Evolutionary conservation across 1,284 basidiomycete genomes (phyloP), one percentile per base, ranked within the genome.

Genomic region (Boletus semigastroideus): DNA sequence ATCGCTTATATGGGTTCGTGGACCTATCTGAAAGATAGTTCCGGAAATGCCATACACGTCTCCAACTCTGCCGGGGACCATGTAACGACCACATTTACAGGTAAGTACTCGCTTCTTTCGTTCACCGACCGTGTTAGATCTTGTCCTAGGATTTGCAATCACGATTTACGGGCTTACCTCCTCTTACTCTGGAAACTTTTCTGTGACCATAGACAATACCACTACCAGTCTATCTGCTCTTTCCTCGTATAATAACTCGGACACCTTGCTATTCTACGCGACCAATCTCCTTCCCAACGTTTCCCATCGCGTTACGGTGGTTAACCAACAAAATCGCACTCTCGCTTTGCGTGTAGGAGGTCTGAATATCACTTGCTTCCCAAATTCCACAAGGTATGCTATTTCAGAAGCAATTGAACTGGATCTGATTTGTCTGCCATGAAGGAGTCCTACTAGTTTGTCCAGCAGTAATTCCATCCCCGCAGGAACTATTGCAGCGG

Each of bases 401-500:
- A 27, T 39, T 43, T 52, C 48, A 36, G 27, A 12, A 37, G 0
- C 34, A 14, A 34, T 34, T 12, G 0, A 20, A 22, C 22, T 5
- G 3, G n/a, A 45, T 30, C 48, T 62, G 37, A 66, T 52, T 14
- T 11, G 14, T 44, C 8, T 44, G 4, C n/a, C 22, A 3, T 48
- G 40, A 62, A 54, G 55, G 55, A 47, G 46, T 39, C 22, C 57
- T 14, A 14, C 57, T 22, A 40, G 34, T 46, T 52, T 52, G 34
- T 56, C 58, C 17, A 50, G 52, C 31, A 52, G 49, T 25, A 41
- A 37, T 40, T 44, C 62, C 39, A 59, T 63, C 45, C 58, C 78
- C 5, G 69, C 71, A 55, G 84, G 84, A 38, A 81, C 83, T 0
- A 79, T 86, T 49, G 86, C 84, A 27, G 86, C 83, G 0, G 72